Percentiles rank a stretch among this genome's conserved stretches.
Conservation (phyloP, 345 rosid species). For the Noccaea caerulescens region DNA sequence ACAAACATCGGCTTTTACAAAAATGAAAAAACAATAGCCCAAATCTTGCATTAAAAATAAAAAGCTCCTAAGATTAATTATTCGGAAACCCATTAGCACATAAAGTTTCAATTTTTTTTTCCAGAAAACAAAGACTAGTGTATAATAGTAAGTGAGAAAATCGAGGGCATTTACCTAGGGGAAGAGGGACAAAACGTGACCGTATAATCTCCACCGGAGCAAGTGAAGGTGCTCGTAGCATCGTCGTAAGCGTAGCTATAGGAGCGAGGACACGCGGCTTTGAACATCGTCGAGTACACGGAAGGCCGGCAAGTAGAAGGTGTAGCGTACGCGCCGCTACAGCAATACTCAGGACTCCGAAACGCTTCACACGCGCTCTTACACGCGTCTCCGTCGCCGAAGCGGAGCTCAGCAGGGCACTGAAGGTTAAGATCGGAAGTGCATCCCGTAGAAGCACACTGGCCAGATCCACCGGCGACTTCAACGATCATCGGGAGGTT, state of each 20-base stretch:
- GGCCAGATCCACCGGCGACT: constrained; percentile 78
- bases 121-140: not conserved
- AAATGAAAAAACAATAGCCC: not conserved
- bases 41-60: constrained; percentile 1
- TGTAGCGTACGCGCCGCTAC: constrained; percentile 91
- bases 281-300: constrained; percentile 86
- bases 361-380: constrained; percentile 96
- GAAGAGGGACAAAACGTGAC: constrained; percentile 95
- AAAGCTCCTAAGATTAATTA: constrained; percentile 26
- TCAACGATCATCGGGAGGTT: constrained; percentile 83
- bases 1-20: constrained; percentile 41
- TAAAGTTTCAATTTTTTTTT: not conserved
- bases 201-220: constrained; percentile 85
- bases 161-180: constrained; percentile 55
- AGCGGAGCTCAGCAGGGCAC: constrained; percentile 78
- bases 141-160: not conserved
- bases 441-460: constrained; percentile 81
- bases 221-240: constrained; percentile 89
- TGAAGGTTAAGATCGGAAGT: constrained; percentile 68
- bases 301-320: constrained; percentile 87
- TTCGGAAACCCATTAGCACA: constrained; percentile 23
- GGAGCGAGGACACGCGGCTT: constrained; percentile 88
- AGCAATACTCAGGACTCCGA: constrained; percentile 89
- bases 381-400: constrained; percentile 73
- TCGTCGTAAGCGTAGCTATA: constrained; percentile 97